These are phyloP conservation scores for Sarcocystis neurona DNA, from an alignment of 169 alveolate species.

Conservation along the genomic window DNA sequence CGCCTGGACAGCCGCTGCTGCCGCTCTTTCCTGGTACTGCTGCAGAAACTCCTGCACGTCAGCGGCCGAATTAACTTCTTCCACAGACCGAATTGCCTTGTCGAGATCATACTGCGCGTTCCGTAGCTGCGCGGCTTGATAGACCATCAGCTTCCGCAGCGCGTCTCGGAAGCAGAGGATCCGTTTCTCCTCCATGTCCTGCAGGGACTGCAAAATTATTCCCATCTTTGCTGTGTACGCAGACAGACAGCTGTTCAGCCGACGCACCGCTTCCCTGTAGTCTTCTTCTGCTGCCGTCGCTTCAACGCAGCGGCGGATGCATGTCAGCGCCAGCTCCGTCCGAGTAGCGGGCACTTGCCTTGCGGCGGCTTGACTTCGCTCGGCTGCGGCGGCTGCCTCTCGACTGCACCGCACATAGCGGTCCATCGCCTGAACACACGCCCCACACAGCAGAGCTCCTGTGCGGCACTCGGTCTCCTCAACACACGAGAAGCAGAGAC, in stretches of 20 bases:
- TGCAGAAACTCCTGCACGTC: conserved; percentile 55
- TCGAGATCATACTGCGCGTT: conserved; percentile 62
- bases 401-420: conserved; percentile 58
- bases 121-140: conserved; percentile 60
- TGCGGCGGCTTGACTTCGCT: conserved; percentile 49
- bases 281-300: conserved; percentile 61
- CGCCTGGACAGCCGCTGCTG: too few relatives aligned
- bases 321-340: conserved; percentile 61
- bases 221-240: conserved; percentile 33
- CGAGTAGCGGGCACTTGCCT: conserved; percentile 32
- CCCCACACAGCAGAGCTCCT: too few relatives aligned
- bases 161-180: conserved; percentile 64
- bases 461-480: too few relatives aligned
- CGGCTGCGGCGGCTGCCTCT: conserved; percentile 58
- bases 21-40: not conserved
- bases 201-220: conserved; percentile 39
- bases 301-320: conserved; percentile 58
- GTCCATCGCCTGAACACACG: conserved; percentile 54
- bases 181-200: conserved; percentile 66
- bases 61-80: conserved; percentile 37
- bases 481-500: too few relatives aligned
- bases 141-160: conserved; percentile 49
- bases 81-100: conserved; percentile 53
- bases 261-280: conserved; percentile 27
- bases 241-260: not conserved